phyloP scores from a whole-genome alignment of 768 basidiomycete species.

The Filobasidium floriforme region DNA sequence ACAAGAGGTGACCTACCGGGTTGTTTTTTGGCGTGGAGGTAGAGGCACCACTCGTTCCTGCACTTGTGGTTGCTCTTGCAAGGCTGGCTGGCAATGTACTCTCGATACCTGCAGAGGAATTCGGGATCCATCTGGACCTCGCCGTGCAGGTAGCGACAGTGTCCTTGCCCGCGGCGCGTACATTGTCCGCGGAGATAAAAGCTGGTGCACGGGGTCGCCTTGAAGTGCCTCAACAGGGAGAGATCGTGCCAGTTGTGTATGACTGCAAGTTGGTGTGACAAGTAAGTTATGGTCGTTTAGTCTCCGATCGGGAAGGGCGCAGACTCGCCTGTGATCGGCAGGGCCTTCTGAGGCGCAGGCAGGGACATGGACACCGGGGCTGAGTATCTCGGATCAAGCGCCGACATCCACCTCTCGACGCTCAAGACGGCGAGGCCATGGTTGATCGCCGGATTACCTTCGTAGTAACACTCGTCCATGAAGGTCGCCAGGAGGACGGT shows the following conservation, averaged over 20 bases:
- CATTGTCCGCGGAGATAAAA: conserved; percentile 1
- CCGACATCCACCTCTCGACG: neutral
- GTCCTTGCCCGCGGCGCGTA: neutral
- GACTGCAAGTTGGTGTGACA: neutral
- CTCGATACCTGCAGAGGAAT: neutral
- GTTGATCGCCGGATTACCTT: neutral
- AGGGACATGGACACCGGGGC: neutral
- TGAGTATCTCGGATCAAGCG: neutral
- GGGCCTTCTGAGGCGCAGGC: neutral
- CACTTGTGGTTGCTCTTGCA: neutral
- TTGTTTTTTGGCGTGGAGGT: neutral
- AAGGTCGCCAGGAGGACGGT: neutral
- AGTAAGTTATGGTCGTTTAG: neutral
- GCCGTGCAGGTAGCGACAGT: conserved; percentile 1
- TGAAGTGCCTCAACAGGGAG: neutral
- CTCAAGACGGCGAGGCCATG: neutral
- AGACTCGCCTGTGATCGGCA: neutral
- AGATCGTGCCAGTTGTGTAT: conserved; percentile 1
- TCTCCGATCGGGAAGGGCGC: neutral
- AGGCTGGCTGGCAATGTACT: conserved; percentile 2
- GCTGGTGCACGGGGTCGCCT: conserved; percentile 6
- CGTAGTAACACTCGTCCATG: neutral
- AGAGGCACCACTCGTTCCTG: neutral
- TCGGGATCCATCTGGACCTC: neutral
- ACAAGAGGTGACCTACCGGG: neutral